Conservation (phyloP, 148 eudicot genomes). For the Gaultheria prostrata region DNA sequence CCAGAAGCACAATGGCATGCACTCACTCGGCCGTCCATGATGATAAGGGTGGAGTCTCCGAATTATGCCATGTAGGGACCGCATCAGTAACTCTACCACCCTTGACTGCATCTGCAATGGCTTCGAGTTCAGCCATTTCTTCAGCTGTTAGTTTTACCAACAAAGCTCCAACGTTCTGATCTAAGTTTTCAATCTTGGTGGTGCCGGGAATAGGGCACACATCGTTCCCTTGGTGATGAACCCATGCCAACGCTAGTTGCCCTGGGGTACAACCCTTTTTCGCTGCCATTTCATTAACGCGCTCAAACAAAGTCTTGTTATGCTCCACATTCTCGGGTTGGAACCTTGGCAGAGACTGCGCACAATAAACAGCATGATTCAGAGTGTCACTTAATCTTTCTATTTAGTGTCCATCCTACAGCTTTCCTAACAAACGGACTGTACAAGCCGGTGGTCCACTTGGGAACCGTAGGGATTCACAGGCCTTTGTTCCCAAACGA, state of each 20-base stretch:
- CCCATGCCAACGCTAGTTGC: constrained; percentile 23
- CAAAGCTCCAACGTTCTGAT: constrained; percentile 18
- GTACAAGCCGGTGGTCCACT: background rate
- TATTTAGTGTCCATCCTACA: background rate
- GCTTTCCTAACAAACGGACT: background rate
- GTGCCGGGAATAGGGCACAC: constrained; percentile 22
- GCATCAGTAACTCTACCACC: background rate
- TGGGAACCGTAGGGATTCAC: background rate
- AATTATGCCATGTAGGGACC: background rate
- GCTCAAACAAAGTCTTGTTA: constrained; percentile 15
- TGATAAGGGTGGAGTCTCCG: background rate
- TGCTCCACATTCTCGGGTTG: constrained; percentile 13
- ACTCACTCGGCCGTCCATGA: too few species aligned
- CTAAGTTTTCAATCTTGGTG: constrained; percentile 12
- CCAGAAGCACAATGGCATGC: too few species aligned
- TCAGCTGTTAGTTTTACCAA: constrained; percentile 1
- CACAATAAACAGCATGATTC: too few species aligned
- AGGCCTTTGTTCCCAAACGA: background rate
- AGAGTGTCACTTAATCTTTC: too few species aligned
- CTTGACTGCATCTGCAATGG: constrained; percentile 14
- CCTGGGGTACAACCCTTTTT: constrained; percentile 18
- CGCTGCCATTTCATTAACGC: constrained; percentile 14
- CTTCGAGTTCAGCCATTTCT: constrained; percentile 18
- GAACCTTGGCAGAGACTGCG: constrained; percentile 17
- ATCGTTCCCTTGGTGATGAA: constrained; percentile 19